Evolutionary conservation across 768 basidiomycete species (phyloP).

Genomic region (Agrocybe praecox): DNA sequence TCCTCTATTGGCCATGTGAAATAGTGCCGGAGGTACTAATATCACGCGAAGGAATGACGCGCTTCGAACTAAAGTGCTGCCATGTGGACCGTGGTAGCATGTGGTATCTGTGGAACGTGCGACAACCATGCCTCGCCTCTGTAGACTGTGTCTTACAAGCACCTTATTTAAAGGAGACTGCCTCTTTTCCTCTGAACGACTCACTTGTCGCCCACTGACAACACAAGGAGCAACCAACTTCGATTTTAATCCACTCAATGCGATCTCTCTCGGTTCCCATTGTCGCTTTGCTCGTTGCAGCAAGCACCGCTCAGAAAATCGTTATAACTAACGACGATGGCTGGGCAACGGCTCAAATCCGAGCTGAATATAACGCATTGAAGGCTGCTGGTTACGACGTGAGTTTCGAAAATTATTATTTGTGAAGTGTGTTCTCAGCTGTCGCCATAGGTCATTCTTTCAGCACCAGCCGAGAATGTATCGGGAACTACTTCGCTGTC

Average conservation of each 20-base stretch:
- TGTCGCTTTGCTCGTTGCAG: background rate
- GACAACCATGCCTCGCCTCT: background rate
- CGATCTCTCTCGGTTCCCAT: slow-evolving; percentile 1
- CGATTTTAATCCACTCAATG: too few relatives aligned
- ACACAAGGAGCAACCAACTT: too few relatives aligned
- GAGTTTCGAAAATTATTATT: slow-evolving; percentile 6
- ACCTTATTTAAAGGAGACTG: background rate
- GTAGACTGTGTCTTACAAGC: background rate
- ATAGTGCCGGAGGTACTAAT: too few relatives aligned
- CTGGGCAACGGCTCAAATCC: slow-evolving; percentile 50
- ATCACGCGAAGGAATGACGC: background rate
- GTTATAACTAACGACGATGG: slow-evolving; percentile 38
- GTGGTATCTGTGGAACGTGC: background rate
- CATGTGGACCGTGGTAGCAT: background rate
- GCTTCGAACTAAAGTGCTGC: background rate
- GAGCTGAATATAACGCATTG: slow-evolving; percentile 42
- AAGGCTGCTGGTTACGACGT: slow-evolving; percentile 40
- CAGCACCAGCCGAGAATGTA: slow-evolving; percentile 45
- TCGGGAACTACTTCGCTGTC: slow-evolving; percentile 46
- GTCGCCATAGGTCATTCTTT: slow-evolving; percentile 43
- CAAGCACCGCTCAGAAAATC: slow-evolving; percentile 20
- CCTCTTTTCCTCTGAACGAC: background rate
- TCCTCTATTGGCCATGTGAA: too few relatives aligned
- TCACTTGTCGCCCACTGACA: background rate
- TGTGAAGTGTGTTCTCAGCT: too few relatives aligned